A percentile compares a stretch with the other conserved stretches of the same genome.
Evolutionary conservation across 1,139 yeast genomes (phyloP).

Genomic region (Geotrichum phurueaensis): DNA sequence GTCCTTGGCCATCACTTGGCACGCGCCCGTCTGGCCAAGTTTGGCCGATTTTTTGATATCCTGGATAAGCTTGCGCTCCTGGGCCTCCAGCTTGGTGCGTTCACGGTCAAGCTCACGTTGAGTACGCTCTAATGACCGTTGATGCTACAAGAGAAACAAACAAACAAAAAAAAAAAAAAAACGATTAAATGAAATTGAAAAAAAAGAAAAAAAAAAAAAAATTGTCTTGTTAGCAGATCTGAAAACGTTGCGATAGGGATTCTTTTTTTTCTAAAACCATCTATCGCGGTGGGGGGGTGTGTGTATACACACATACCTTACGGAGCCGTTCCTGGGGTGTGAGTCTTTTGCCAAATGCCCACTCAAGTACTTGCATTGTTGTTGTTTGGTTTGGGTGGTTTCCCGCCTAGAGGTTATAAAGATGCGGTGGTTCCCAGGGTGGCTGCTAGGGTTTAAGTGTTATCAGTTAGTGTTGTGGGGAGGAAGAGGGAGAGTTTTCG

Average conservation of each 20-base stretch:
- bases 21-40: constrained; percentile 79
- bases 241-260: background rate
- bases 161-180: too few relatives aligned
- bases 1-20: constrained; percentile 93
- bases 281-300: too few relatives aligned
- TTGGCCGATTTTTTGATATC: constrained; percentile 92
- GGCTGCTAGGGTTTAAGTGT: too few relatives aligned
- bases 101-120: constrained; percentile 90
- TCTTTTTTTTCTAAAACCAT: too few relatives aligned
- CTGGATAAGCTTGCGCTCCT: constrained; percentile 76
- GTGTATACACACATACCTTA: constrained; percentile 39
- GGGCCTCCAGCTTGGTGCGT: constrained; percentile 74
- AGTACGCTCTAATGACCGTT: constrained; percentile 87
- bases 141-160: constrained; percentile 47
- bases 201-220: background rate
- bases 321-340: constrained; percentile 94
- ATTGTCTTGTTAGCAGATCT: background rate
- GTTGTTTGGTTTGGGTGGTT: too few relatives aligned
- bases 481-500: too few relatives aligned
- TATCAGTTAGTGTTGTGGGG: background rate
- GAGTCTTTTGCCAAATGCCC: constrained; percentile 91
- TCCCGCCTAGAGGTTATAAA: too few relatives aligned
- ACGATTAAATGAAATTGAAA: background rate
- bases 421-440: too few relatives aligned
- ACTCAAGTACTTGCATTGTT: constrained; percentile 66